phyloP scores from a whole-genome alignment of 345 rosid species.

The Dipteronia dyeriana region DNA sequence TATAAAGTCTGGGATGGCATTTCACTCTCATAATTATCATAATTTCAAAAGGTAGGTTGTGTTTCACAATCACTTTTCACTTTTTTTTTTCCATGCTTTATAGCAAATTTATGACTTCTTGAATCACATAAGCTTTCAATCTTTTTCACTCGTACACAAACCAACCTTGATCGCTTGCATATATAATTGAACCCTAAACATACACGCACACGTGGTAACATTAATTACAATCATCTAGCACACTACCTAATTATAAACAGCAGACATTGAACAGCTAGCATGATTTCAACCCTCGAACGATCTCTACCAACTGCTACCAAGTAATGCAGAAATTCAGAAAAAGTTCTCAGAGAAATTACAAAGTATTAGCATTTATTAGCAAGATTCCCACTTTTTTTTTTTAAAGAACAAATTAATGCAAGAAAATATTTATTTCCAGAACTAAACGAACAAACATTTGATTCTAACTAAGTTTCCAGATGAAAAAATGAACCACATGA shows the following conservation, averaged over 20 bases:
- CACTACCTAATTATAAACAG: background rate
- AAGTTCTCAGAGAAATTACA: background rate
- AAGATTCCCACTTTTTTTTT: background rate
- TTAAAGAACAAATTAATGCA: background rate
- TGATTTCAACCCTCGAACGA: background rate
- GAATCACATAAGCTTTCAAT: background rate
- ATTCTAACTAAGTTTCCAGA: background rate
- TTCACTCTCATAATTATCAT: conserved; percentile 26
- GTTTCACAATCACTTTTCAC: conserved; percentile 37
- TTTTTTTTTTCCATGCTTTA: conserved; percentile 16
- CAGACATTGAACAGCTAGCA: background rate
- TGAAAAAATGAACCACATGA: background rate
- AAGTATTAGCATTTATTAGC: background rate
- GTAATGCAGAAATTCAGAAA: background rate
- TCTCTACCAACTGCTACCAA: conserved; percentile 1
- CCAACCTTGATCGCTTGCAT: background rate
- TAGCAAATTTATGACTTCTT: background rate
- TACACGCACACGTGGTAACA: background rate
- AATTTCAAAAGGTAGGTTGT: conserved; percentile 45
- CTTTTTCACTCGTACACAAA: background rate
- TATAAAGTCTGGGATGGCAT: conserved; percentile 22
- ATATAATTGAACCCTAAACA: background rate
- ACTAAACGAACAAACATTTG: background rate
- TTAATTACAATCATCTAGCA: background rate
- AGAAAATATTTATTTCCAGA: background rate